phyloP scores from a whole-genome alignment of 2,329 filamentous ascomycete genomes.

The Cryphonectria nitschkei region DNA sequence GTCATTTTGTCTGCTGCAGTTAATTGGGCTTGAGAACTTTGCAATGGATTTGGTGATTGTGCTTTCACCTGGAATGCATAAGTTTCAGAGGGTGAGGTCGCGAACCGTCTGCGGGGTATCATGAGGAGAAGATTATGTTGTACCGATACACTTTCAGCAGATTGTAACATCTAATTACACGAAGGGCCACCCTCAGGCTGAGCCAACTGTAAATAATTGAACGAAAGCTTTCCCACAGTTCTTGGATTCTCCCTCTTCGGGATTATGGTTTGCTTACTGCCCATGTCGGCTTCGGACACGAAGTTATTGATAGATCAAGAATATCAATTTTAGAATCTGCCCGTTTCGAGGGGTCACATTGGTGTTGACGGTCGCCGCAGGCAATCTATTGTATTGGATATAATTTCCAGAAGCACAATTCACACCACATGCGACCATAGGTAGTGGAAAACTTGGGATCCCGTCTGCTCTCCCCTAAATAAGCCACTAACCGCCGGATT shows the following conservation, averaged over 20 bases:
- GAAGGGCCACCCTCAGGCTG: no score
- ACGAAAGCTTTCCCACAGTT: no score
- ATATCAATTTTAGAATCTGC: no score
- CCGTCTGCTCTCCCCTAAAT: constrained; percentile 5
- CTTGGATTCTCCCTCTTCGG: no score
- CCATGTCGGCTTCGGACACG: no score
- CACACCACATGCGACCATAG: not conserved
- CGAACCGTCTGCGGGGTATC: not conserved
- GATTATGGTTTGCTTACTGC: no score
- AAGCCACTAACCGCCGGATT: constrained; percentile 9
- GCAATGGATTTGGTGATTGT: not conserved
- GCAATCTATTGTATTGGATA: not conserved
- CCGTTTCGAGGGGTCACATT: no score
- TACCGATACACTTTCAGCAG: no score
- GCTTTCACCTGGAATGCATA: not conserved
- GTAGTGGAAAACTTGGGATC: constrained; percentile 9
- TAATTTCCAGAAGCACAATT: not conserved
- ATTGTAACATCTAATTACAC: no score
- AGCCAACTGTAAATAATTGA: no score
- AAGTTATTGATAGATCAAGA: no score
- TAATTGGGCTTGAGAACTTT: not conserved
- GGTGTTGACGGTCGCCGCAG: no score
- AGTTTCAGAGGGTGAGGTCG: not conserved
- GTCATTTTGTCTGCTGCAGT: not conserved
- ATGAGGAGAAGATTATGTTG: not conserved